Percentiles rank a stretch among this genome's conserved stretches.
Conservation (phyloP, 352 stramenopile species). For the Albugo candida region DNA sequence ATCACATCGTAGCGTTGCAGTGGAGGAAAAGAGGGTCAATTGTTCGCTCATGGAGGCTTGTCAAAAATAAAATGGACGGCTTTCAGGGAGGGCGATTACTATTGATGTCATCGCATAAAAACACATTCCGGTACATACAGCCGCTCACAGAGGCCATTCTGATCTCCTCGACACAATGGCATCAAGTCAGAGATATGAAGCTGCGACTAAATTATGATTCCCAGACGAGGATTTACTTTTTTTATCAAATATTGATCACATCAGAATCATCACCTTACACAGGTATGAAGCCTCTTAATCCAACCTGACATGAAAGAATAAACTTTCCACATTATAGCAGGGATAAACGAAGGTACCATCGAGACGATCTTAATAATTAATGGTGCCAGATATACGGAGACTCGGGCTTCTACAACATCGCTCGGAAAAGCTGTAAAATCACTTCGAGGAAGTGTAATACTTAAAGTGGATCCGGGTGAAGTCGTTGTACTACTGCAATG, state of each 20-base stretch:
- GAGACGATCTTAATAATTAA: conserved; percentile 41
- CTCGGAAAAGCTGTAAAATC: conserved; percentile 33
- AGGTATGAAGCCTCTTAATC: conserved; percentile 13
- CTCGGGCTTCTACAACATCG: conserved; percentile 35
- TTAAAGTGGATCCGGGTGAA: conserved; percentile 41
- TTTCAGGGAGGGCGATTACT: conserved; percentile 43
- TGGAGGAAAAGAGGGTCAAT: conserved; percentile 39
- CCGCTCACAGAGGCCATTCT: conserved; percentile 21
- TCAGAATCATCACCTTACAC: conserved; percentile 28
- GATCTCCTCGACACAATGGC: conserved; percentile 14
- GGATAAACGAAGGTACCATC: conserved; percentile 30
- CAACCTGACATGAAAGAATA: not conserved
- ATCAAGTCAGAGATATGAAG: conserved; percentile 28
- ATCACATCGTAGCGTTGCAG: conserved; percentile 33
- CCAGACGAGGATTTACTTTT: conserved; percentile 27
- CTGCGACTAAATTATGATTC: conserved; percentile 29
- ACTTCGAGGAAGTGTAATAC: conserved; percentile 35
- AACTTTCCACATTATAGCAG: not conserved
- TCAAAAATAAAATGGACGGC: conserved; percentile 35
- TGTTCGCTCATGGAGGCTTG: conserved; percentile 35
- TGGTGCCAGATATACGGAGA: conserved; percentile 42
- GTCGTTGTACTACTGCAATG: conserved; percentile 38
- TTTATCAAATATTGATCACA: conserved; percentile 53
- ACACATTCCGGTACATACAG: conserved; percentile 45
- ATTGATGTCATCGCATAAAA: conserved; percentile 39